Evolutionary conservation across 805 yeast species (phyloP).

Genomic region (Scheffersomyces lignosus): DNA sequence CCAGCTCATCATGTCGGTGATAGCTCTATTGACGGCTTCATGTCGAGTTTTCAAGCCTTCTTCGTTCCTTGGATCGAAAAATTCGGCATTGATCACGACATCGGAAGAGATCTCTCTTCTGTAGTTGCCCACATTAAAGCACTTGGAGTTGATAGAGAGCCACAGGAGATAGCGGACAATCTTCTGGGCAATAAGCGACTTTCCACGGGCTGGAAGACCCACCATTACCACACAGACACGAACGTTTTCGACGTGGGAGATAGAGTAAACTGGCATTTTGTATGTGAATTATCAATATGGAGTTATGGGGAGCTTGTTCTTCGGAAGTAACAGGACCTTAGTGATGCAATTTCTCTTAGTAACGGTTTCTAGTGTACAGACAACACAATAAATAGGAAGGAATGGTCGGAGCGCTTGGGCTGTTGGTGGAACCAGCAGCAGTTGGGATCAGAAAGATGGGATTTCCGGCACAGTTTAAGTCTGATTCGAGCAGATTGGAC

Average conservation of each 20-base stretch:
- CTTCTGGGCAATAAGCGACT: slow-evolving; percentile 91
- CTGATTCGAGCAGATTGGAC: too few relatives aligned
- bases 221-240: slow-evolving; percentile 87
- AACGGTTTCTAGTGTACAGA: too few relatives aligned
- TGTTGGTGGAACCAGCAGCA: too few relatives aligned
- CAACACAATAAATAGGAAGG: too few relatives aligned
- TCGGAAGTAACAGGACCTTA: too few relatives aligned
- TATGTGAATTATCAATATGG: too few relatives aligned
- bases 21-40: slow-evolving; percentile 71
- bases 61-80: slow-evolving; percentile 67
- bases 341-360: too few relatives aligned
- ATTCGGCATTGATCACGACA: slow-evolving; percentile 70
- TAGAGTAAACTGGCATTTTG: slow-evolving; percentile 55
- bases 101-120: slow-evolving; percentile 58
- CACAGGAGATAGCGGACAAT: slow-evolving; percentile 90
- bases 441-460: too few relatives aligned
- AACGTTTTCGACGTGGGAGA: slow-evolving; percentile 64
- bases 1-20: slow-evolving; percentile 84
- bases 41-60: slow-evolving; percentile 64
- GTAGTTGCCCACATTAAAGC: slow-evolving; percentile 87
- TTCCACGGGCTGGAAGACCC: slow-evolving; percentile 89
- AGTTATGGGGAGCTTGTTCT: too few relatives aligned
- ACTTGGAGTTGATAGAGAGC: slow-evolving; percentile 83
- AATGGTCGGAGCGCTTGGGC: too few relatives aligned
- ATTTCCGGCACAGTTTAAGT: too few relatives aligned